phyloP scores from a whole-genome alignment of 192 early-diverging fungal genomes.

The Coemansia sp. region DNA sequence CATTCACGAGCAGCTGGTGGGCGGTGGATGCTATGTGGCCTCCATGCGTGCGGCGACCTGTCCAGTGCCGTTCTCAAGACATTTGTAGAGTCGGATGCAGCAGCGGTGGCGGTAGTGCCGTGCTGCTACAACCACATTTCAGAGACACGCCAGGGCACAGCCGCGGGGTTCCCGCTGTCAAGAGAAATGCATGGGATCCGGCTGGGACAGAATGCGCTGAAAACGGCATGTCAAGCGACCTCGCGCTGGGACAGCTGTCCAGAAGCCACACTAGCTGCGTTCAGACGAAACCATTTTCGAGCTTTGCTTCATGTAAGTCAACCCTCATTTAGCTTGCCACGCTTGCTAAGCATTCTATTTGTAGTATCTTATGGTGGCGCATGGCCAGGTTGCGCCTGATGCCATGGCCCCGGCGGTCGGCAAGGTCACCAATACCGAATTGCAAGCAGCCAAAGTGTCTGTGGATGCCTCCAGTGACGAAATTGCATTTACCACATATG shows the following conservation, averaged over 20 bases:
- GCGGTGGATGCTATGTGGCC: constrained; percentile 72
- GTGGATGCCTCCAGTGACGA: constrained; percentile 8
- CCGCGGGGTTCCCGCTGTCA: constrained; percentile 26
- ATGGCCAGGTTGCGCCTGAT: constrained; percentile 46
- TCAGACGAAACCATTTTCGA: constrained; percentile 70
- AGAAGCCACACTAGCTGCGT: constrained; percentile 58
- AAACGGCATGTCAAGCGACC: constrained; percentile 78
- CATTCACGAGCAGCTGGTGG: neutral
- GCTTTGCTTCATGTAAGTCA: constrained; percentile 62
- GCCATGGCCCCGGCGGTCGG: constrained; percentile 58
- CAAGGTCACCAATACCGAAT: constrained; percentile 55
- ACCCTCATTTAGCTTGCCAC: neutral
- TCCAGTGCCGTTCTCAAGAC: constrained; percentile 66
- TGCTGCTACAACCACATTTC: constrained; percentile 87
- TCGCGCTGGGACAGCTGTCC: constrained; percentile 67
- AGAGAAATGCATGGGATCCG: constrained; percentile 13
- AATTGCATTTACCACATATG: constrained; percentile 55
- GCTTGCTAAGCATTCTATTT: neutral
- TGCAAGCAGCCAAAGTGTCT: constrained; percentile 24
- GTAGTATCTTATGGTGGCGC: constrained; percentile 58
- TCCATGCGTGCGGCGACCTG: constrained; percentile 85
- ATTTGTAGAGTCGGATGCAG: constrained; percentile 59
- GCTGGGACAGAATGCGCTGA: constrained; percentile 62
- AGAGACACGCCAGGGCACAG: constrained; percentile 27
- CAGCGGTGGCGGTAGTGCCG: constrained; percentile 64